phyloP scores from a whole-genome alignment of 129 eudicot species.

The Gnaphalium uliginosum region DNA sequence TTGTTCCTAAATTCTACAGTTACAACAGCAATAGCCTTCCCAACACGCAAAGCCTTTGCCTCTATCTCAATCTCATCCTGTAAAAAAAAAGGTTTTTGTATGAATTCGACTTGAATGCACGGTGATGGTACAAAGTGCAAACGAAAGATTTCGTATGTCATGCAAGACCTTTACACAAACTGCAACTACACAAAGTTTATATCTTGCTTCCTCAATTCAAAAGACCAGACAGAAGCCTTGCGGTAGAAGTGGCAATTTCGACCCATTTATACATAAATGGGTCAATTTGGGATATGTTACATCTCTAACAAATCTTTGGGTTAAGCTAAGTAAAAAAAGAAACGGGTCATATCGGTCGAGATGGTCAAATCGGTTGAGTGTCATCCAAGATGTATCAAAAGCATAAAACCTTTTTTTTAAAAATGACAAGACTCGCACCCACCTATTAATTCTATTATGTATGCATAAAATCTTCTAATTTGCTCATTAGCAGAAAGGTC shows the following conservation, averaged over 20 bases:
- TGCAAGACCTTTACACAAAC: not conserved
- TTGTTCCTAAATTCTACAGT: conserved; percentile 80
- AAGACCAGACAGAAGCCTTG: conserved; percentile 1
- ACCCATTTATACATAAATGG: not conserved
- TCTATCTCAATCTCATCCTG: conserved; percentile 95
- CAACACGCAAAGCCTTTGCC: conserved; percentile 69
- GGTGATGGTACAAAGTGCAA: not conserved
- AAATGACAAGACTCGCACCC: too few species aligned
- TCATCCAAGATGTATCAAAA: not conserved
- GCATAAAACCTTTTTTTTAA: not conserved
- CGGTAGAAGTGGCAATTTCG: conserved; percentile 7
- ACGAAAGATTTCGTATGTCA: not conserved
- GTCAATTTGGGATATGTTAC: conserved; percentile 2
- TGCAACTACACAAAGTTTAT: not conserved
- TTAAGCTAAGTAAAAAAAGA: not conserved
- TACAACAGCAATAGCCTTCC: conserved; percentile 76
- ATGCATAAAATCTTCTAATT: not conserved
- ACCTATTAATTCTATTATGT: too few species aligned
- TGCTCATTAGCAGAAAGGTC: not conserved
- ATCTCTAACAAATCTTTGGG: not conserved
- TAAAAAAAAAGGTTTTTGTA: not conserved
- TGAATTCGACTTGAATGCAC: not conserved
- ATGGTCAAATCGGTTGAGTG: not conserved
- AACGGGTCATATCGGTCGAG: not conserved
- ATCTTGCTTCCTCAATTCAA: conserved; percentile 5